Evolutionary conservation across 2,329 filamentous ascomycete species (phyloP), one percentile per base, ranked within the genome.

Genomic region (Canariomyces notabilis): DNA sequence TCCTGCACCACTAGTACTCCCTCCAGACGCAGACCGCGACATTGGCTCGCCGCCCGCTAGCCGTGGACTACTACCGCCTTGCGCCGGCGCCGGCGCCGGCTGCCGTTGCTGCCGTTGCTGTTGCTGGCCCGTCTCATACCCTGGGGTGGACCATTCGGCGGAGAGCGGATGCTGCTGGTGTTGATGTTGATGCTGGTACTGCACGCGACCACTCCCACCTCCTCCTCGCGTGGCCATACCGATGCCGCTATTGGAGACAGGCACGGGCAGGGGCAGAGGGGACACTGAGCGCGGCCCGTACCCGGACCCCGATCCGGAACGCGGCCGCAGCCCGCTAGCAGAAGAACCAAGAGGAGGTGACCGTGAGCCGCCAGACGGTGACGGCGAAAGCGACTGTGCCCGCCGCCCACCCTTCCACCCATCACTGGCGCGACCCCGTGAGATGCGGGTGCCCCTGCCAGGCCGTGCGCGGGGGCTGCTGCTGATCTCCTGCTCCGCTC

Each of bases 1-100:
- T 14, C 59, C 59, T 5, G 37, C 43, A 14, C 37, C 40, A 8
- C 21, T 20, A 15, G 37, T 16, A 16, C 41, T 42, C 14, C 41
- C 37, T 2, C 15, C 45, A n/a, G 45, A 42, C 11, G 31, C 37
- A 12, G 49, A 43, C 26, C 45, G 39, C 16, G 42, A 12, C 49
- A 51, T 51, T 1, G 35, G 9, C 31, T 51, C 49, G 4, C 42
- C 42, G 2, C 26, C 40, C 44, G 9, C 15, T n/a, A 12, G 9
- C 20, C 12, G 8, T 32, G 12, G 6, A n/a, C 14, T n/a, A 14
- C 16, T 8, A n/a, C 15, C 21, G 12, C 21, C 16, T 7, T 18
- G 12, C n/a, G 40, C 19, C n/a, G 21, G 23, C 20, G 18, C 37
- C 23, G 12, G 19, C 22, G 22, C 11, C 22, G 22, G n/a, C 11